Percentiles rank a stretch among this genome's conserved stretches.
These are phyloP conservation scores for Alternaria dauci DNA, from an alignment of 2,329 filamentous ascomycete species.

Conservation along the genomic window DNA sequence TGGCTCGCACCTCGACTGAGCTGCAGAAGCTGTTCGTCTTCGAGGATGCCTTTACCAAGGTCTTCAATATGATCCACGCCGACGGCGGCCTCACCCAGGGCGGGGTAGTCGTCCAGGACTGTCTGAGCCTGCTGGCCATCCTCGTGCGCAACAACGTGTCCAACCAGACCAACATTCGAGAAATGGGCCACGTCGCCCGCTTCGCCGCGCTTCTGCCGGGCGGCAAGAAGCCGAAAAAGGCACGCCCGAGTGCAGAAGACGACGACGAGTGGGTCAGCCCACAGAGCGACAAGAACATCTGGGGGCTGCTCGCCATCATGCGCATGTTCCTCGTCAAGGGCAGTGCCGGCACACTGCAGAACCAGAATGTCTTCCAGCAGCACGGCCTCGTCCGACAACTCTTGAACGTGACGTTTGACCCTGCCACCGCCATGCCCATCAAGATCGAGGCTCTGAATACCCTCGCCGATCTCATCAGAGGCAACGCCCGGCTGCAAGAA, in stretches of 20 bases:
- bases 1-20: constrained; percentile 86
- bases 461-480: constrained; percentile 87
- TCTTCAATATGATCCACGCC: constrained; percentile 80
- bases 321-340: constrained; percentile 84
- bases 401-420: constrained; percentile 82
- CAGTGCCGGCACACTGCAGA: constrained; percentile 80
- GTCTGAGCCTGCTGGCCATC: constrained; percentile 88
- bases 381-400: constrained; percentile 81
- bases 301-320: constrained; percentile 85
- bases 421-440: constrained; percentile 75
- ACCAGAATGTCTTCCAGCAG: constrained; percentile 86
- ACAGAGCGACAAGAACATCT: constrained; percentile 87
- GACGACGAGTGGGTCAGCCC: constrained; percentile 77
- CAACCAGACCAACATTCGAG: constrained; percentile 93
- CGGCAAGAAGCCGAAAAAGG: constrained; percentile 64
- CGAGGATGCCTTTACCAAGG: constrained; percentile 87
- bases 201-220: constrained; percentile 74
- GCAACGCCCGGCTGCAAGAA: constrained; percentile 82
- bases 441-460: constrained; percentile 85
- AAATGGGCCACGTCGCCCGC: constrained; percentile 81
- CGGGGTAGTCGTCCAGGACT: constrained; percentile 89
- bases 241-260: constrained; percentile 62
- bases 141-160: constrained; percentile 85
- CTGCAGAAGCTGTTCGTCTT: constrained; percentile 96
- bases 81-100: constrained; percentile 86